Conservation (phyloP, 257 asterid species). For the Nicotiana noctiflora region DNA sequence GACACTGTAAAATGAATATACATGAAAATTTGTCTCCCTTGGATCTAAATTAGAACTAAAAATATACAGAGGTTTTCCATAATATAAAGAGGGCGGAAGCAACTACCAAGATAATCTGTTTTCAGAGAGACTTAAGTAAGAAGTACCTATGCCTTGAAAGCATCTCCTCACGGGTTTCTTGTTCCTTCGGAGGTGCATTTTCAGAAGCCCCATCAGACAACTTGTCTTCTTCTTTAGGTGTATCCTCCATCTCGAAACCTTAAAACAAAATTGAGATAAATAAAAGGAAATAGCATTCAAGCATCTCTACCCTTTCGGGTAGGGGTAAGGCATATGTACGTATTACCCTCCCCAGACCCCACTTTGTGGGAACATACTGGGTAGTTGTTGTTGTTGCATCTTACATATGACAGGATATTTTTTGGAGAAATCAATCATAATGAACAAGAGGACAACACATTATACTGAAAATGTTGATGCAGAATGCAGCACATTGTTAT, state of each 20-base stretch:
- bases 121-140: background rate
- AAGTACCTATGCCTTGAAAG: slow-evolving; percentile 53
- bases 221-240: slow-evolving; percentile 27
- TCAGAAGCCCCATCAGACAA: slow-evolving; percentile 31
- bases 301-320: too few species aligned
- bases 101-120: background rate
- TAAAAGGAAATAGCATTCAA: background rate
- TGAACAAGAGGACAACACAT: too few species aligned
- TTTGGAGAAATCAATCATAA: too few species aligned
- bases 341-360: too few species aligned
- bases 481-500: too few species aligned
- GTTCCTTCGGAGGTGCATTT: slow-evolving; percentile 25
- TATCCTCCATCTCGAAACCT: slow-evolving; percentile 38
- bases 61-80: background rate
- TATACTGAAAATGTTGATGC: too few species aligned
- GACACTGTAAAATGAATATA: too few species aligned
- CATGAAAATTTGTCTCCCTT: too few species aligned
- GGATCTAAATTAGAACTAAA: background rate
- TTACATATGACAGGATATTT: too few species aligned
- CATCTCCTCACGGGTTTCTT: slow-evolving; percentile 54
- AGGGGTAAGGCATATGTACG: too few species aligned
- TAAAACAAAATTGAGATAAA: slow-evolving; percentile 7
- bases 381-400: too few species aligned
- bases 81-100: background rate
- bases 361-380: too few species aligned